Evolutionary conservation across 1,284 basidiomycete species (phyloP).

Genomic region (Rhizoctonia solani): DNA sequence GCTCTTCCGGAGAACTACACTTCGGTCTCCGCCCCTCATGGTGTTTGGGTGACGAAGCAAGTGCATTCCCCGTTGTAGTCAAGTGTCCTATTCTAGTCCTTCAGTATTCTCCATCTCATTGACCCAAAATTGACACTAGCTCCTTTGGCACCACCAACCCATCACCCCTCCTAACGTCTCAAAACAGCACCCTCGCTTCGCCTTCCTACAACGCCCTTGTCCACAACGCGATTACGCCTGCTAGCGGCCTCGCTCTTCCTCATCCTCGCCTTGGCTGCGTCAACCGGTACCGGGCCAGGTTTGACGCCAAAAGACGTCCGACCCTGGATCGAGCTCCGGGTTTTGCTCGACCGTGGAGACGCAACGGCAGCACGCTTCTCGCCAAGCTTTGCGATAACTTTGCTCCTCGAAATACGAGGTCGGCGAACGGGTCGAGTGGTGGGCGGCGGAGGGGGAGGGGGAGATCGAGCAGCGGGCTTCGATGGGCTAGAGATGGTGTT

Average conservation of each 20-base stretch:
- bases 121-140: too few species aligned
- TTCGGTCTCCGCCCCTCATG: too few species aligned
- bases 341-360: slow-evolving; percentile 26
- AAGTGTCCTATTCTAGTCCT: too few species aligned
- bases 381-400: slow-evolving; percentile 72
- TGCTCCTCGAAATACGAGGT: slow-evolving; percentile 75
- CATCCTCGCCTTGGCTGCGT: slow-evolving; percentile 19
- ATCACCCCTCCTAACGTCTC: background rate
- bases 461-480: too few species aligned
- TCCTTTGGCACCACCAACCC: too few species aligned
- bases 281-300: slow-evolving; percentile 9
- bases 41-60: too few species aligned
- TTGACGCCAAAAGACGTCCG: slow-evolving; percentile 21
- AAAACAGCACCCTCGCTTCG: slow-evolving; percentile 30
- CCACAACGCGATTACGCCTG: slow-evolving; percentile 5
- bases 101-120: too few species aligned
- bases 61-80: too few species aligned
- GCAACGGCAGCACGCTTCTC: slow-evolving; percentile 60
- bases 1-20: too few species aligned
- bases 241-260: slow-evolving; percentile 33
- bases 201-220: background rate
- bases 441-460: background rate
- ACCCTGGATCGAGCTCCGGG: slow-evolving; percentile 18
- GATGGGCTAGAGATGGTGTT: background rate
- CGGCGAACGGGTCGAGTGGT: slow-evolving; percentile 52